These are phyloP conservation scores for Penicillium verrucosum DNA, from an alignment of 2,329 filamentous ascomycete genomes.

Conservation along the genomic window DNA sequence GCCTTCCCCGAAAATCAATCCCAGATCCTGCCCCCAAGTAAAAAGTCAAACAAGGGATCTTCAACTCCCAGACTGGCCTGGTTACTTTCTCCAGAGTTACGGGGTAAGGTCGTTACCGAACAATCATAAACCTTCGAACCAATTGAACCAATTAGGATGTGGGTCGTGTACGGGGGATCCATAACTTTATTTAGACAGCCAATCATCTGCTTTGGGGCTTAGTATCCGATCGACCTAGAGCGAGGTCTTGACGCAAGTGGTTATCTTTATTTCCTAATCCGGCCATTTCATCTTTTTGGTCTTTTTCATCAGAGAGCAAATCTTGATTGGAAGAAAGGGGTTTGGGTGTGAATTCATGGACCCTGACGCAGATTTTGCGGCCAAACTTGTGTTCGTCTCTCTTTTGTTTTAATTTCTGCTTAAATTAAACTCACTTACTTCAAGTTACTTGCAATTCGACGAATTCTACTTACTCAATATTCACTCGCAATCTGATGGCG, in stretches of 20 bases:
- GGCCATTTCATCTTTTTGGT: background rate
- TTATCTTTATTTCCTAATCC: conserved; percentile 2
- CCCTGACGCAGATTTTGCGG: background rate
- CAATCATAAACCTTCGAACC: background rate
- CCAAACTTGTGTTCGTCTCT: background rate
- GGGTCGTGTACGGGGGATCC: too few species aligned
- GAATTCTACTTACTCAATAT: background rate
- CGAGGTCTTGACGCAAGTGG: conserved; percentile 19
- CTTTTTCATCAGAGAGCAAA: background rate
- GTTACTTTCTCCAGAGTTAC: background rate
- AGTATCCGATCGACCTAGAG: background rate
- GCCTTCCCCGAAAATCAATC: background rate
- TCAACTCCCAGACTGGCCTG: background rate
- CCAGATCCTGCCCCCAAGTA: background rate
- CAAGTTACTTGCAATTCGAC: background rate
- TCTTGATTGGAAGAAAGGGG: background rate
- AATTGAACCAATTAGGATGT: background rate
- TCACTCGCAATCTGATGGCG: background rate
- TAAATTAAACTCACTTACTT: background rate
- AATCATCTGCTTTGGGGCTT: background rate
- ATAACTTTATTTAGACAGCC: background rate
- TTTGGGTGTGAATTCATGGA: background rate
- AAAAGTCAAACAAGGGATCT: background rate
- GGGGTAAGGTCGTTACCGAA: background rate
- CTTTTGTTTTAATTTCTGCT: background rate